Base-by-base conservation (phyloP, 1,284 basidiomycete species). In the Trichosporon faecale region DNA sequence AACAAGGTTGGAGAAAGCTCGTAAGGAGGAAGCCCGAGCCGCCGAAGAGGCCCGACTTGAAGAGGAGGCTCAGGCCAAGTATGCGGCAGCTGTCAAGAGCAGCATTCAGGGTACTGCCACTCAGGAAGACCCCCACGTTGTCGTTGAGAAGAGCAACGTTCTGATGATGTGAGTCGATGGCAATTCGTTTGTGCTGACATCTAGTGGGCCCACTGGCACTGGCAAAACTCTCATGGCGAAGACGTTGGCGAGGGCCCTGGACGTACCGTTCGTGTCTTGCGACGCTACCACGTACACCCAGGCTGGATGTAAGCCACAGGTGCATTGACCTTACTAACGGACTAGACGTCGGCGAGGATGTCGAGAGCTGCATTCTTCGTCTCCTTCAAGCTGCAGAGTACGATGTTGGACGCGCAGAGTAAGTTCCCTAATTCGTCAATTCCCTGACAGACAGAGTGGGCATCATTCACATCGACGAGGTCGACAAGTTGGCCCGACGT, bases 391-490 rank as follows among this genome's bases (percentile, higher is more conserved):
- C 91, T 18, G 90, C 95, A 6, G 90, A 92, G 70, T 94, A 90
- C 86, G 92, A 97, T 82, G 90, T 92, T n/a, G 80, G 88, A 65
- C 89, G 91, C 21, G 76, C 83, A 29, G 81, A 84, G 82, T 75
- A 18, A 3, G 14, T 27, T 3, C 2, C 3, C 16, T 18, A 12
- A 14, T 16, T n/a, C 6, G 0, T 16, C 35, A 1, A 1, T 6
- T 14, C 23, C 44, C 66, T 72, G 40, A 71, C 63, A 1, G 8
- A 2, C 74, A 94, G 92, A 77, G 89, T 89, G 76, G 94, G 94
- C 3, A 98, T 98, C 70, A 90, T 98, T 23, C 96, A 95, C 80
- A 95, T 98, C 66, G 96, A 98, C 78, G 96, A 98, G 84, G 86
- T 95, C 1, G 95, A 98, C 84, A 98, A 98, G 84, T 89, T 98